A percentile compares a stretch with the other conserved stretches of the same genome.
These are phyloP conservation scores for Fusarium devonianum DNA, from an alignment of 2,329 filamentous ascomycete genomes.

Conservation along the genomic window DNA sequence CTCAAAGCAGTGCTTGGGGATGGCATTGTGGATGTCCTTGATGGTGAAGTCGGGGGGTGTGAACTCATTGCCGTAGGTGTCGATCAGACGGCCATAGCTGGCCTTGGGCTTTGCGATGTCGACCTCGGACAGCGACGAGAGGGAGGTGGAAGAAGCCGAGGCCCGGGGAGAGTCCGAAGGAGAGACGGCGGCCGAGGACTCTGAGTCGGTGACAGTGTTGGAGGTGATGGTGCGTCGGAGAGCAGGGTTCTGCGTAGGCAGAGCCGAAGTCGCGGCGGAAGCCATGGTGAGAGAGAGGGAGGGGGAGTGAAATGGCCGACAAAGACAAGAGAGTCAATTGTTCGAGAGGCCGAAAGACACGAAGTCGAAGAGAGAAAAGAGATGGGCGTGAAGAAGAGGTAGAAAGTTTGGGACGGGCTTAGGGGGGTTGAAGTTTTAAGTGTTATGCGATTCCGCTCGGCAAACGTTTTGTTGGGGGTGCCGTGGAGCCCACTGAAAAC, in stretches of 20 bases:
- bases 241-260: constrained; percentile 51
- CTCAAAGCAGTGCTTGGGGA: constrained; percentile 96
- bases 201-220: constrained; percentile 57
- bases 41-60: constrained; percentile 94
- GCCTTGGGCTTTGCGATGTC: constrained; percentile 48
- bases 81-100: constrained; percentile 73
- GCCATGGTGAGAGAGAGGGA: constrained; percentile 51
- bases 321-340: constrained; percentile 34
- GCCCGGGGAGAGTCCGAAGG: constrained; percentile 66
- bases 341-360: constrained; percentile 24
- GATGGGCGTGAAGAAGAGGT: constrained; percentile 7
- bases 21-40: constrained; percentile 96
- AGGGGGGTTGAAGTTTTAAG: constrained; percentile 8
- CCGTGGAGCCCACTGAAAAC: constrained; percentile 35
- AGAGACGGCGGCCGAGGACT: constrained; percentile 64
- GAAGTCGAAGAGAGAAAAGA: constrained; percentile 9
- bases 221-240: constrained; percentile 59
- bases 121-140: constrained; percentile 84
- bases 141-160: constrained; percentile 84
- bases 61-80: constrained; percentile 96
- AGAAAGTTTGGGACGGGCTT: background rate
- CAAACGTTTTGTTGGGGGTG: constrained; percentile 41
- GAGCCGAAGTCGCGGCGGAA: constrained; percentile 52
- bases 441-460: constrained; percentile 28
- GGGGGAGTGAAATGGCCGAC: constrained; percentile 19